Conservation (phyloP, 495 filamentous ascomycete species). For the Neurospora terricola region DNA sequence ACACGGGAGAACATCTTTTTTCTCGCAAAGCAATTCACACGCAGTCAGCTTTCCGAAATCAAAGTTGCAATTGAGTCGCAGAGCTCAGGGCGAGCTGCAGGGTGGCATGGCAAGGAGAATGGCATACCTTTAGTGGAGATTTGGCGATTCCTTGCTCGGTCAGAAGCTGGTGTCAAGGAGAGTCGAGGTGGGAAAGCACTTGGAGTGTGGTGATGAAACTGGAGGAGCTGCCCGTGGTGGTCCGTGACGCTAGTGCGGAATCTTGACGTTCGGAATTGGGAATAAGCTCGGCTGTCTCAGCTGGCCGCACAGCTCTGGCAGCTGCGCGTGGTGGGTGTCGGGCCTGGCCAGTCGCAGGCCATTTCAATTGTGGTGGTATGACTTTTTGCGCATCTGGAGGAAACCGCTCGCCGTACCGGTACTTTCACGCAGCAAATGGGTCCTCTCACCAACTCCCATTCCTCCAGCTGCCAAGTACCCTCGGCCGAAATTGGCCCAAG, state of each 20-base stretch:
- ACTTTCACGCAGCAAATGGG: background rate
- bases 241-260: slow-evolving; percentile 1
- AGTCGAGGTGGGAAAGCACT: slow-evolving; percentile 1
- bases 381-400: slow-evolving; percentile 6
- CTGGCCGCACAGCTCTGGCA: background rate
- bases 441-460: background rate
- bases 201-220: slow-evolving; percentile 1
- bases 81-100: background rate
- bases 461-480: background rate
- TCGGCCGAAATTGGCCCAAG: background rate
- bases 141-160: slow-evolving; percentile 1
- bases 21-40: background rate
- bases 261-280: background rate
- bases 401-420: slow-evolving; percentile 3
- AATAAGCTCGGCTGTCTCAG: background rate
- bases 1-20: slow-evolving; percentile 77
- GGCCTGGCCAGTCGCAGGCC: background rate
- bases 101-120: background rate
- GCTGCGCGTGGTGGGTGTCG: background rate
- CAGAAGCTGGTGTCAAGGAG: background rate
- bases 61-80: background rate
- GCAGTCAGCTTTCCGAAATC: background rate
- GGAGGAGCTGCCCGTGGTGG: background rate
- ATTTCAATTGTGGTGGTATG: slow-evolving; percentile 11
- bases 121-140: slow-evolving; percentile 14